Evolutionary conservation across 306 rosid species (phyloP).

Genomic region (Cucurbita ficifolia): DNA sequence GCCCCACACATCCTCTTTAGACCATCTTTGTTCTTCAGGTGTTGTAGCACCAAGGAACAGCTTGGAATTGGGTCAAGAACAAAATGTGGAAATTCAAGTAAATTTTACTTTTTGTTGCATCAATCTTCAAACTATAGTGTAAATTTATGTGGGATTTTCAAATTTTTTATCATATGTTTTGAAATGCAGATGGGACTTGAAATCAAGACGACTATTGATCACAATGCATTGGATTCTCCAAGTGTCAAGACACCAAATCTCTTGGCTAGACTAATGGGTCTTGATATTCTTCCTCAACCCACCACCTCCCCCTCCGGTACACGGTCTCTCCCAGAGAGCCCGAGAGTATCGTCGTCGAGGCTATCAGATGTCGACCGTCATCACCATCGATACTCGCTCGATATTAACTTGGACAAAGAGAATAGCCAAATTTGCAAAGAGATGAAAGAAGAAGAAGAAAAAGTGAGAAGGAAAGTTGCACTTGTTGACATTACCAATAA

Average conservation of each 20-base stretch:
- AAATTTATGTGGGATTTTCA: not conserved
- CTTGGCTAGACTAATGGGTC: conserved; percentile 91
- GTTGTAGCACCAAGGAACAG: conserved; percentile 73
- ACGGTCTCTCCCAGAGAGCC: not conserved
- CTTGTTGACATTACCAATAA: not conserved
- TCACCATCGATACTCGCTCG: not conserved
- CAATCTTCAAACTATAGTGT: not conserved
- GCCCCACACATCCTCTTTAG: not conserved
- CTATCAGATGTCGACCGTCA: not conserved
- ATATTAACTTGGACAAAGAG: not conserved
- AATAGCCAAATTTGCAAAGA: not conserved
- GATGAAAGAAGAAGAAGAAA: not conserved
- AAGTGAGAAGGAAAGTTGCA: not conserved
- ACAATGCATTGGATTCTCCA: conserved; percentile 23
- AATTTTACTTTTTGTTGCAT: conserved; percentile 11
- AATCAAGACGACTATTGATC: not conserved
- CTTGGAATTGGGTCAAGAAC: conserved; percentile 46
- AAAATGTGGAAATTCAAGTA: conserved; percentile 21
- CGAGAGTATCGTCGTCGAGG: not conserved
- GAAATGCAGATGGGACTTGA: not conserved
- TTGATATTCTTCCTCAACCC: conserved; percentile 72
- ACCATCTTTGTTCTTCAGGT: conserved; percentile 16
- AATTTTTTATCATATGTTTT: not conserved
- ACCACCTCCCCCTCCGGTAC: conserved; percentile 24
- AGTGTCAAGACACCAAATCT: conserved; percentile 69